Conservation (phyloP, 2,329 filamentous ascomycete genomes). For the Trichoderma sp. region DNA sequence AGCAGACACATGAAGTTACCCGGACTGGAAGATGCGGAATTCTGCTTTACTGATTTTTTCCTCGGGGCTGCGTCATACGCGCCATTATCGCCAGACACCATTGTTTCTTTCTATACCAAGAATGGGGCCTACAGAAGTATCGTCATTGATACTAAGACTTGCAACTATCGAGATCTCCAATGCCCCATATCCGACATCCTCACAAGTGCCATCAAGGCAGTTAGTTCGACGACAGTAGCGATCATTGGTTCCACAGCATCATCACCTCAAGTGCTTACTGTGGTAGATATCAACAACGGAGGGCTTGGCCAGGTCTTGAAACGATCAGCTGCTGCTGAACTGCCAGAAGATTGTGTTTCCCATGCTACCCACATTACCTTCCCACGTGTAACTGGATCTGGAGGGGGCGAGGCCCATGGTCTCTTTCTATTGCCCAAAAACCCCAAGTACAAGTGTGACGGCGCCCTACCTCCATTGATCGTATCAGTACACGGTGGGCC, state of each 20-base stretch:
- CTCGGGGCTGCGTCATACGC: neutral
- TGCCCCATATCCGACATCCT: neutral
- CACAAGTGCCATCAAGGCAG: neutral
- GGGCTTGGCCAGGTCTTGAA: neutral
- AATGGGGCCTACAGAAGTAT: neutral
- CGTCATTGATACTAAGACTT: neutral
- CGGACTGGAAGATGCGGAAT: neutral
- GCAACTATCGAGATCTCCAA: neutral
- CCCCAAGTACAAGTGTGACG: neutral
- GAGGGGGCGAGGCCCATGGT: neutral
- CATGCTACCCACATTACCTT: neutral
- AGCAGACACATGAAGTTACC: neutral
- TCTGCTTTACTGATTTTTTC: neutral
- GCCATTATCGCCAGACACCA: neutral
- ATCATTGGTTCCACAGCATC: neutral
- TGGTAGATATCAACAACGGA: neutral
- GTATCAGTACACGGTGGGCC: neutral
- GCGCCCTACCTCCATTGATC: neutral
- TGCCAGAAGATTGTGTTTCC: neutral
- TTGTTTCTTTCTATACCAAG: neutral
- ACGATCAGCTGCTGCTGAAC: neutral
- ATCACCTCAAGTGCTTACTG: neutral
- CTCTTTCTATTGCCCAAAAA: neutral
- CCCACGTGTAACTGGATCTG: neutral
- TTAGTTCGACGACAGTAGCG: neutral